A percentile compares a stretch with the other conserved stretches of the same genome.
Evolutionary conservation across 2,329 filamentous ascomycete genomes (phyloP).

Genomic region (Shiraia bambusicola): DNA sequence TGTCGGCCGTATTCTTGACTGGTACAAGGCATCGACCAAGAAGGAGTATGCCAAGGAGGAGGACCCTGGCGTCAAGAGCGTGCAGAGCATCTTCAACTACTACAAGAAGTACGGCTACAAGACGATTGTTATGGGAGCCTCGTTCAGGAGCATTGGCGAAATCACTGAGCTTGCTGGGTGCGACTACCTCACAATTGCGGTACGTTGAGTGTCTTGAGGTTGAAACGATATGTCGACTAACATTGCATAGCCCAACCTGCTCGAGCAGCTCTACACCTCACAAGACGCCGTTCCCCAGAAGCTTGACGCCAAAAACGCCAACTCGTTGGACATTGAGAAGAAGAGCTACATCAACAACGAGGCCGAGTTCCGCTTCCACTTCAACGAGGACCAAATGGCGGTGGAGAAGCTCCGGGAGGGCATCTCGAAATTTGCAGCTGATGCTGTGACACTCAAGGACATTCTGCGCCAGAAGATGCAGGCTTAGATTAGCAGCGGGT

Average conservation of each 20-base stretch:
- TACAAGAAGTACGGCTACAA: constrained; percentile 99
- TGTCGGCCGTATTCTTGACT: constrained; percentile 98
- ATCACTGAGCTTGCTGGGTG: constrained; percentile 98
- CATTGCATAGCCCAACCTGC: constrained; percentile 71
- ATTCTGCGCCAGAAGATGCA: constrained; percentile 85
- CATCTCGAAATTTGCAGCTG: constrained; percentile 98
- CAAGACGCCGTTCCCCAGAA: constrained; percentile 82
- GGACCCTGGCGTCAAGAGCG: constrained; percentile 94
- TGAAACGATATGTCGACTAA: constrained; percentile 12
- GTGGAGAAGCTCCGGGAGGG: constrained; percentile 99
- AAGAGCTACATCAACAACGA: constrained; percentile 89
- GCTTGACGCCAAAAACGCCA: constrained; percentile 71
- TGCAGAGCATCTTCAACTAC: constrained; percentile 97
- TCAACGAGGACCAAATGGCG: constrained; percentile 99
- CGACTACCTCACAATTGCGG: constrained; percentile 97
- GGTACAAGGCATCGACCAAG: constrained; percentile 96
- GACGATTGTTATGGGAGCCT: constrained; percentile 99
- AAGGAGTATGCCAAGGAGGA: constrained; percentile 87
- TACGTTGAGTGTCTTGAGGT: constrained; percentile 50
- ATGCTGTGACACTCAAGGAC: constrained; percentile 89
- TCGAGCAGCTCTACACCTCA: constrained; percentile 92
- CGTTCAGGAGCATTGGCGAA: constrained; percentile 94
- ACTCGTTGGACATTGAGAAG: constrained; percentile 76
- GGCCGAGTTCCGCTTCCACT: constrained; percentile 91
- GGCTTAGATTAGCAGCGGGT: constrained; percentile 37